These are phyloP conservation scores for Epithele typhae DNA, from an alignment of 768 basidiomycete species.

Conservation along the genomic window DNA sequence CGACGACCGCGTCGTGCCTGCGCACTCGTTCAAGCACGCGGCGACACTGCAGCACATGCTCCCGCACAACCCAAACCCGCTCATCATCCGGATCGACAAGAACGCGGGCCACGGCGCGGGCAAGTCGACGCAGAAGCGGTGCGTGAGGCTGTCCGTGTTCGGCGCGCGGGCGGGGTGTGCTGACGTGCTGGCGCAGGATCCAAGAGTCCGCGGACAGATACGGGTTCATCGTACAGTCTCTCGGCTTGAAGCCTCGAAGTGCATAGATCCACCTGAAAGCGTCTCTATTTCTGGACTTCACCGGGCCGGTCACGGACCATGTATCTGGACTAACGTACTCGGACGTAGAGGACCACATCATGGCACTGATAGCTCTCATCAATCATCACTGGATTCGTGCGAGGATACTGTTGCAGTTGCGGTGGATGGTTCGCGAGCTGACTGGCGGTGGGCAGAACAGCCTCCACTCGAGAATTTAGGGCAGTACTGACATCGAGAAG, in stretches of 20 bases:
- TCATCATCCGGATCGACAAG: conserved; percentile 73
- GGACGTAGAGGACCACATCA: too few relatives aligned
- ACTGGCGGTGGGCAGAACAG: too few relatives aligned
- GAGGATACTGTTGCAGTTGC: too few relatives aligned
- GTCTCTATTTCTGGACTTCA: too few relatives aligned
- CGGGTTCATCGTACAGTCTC: conserved; percentile 66
- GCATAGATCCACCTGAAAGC: too few relatives aligned
- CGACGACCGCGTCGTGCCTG: conserved; percentile 82
- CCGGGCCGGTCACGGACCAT: too few relatives aligned
- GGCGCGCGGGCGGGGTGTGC: background rate
- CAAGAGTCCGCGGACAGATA: conserved; percentile 75
- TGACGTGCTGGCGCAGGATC: conserved; percentile 45
- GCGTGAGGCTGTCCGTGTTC: background rate
- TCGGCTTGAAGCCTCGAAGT: conserved; percentile 40
- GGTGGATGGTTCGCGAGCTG: too few relatives aligned
- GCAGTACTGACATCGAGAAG: too few relatives aligned
- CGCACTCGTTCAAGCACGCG: conserved; percentile 81
- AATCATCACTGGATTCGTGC: too few relatives aligned
- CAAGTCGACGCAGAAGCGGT: conserved; percentile 71
- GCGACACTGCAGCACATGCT: conserved; percentile 70
- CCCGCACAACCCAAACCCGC: conserved; percentile 64
- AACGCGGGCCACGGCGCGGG: conserved; percentile 81
- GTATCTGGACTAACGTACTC: too few relatives aligned
- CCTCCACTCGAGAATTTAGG: too few relatives aligned
- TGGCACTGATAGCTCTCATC: too few relatives aligned